A percentile compares a stretch with the other conserved stretches of the same genome.
Conservation (phyloP, 2,329 filamentous ascomycete genomes). For the Mycogone perniciosa region DNA sequence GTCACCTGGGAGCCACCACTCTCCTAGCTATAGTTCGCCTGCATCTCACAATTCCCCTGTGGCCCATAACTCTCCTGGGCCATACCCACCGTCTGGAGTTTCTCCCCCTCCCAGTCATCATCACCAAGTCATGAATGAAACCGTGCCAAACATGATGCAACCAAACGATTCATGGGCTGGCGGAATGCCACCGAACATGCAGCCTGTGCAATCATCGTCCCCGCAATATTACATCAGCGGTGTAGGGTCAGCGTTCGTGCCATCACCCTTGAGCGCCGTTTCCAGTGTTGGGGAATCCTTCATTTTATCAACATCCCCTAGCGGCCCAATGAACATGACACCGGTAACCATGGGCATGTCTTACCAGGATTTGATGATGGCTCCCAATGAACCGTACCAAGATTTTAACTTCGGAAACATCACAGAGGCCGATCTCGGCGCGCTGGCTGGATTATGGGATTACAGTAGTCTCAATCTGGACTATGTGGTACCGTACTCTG, state of each 20-base stretch:
- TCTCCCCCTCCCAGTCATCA: neutral
- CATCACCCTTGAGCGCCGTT: neutral
- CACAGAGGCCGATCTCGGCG: conserved; percentile 28
- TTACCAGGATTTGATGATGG: conserved; percentile 13
- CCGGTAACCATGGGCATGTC: neutral
- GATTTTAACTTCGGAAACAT: conserved; percentile 22
- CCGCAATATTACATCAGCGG: neutral
- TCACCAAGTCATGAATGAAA: neutral
- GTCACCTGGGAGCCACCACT: neutral
- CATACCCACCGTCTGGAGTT: neutral
- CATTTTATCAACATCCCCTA: conserved; percentile 1
- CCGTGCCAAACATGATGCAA: neutral
- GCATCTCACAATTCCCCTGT: neutral
- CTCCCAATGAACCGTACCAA: conserved; percentile 11
- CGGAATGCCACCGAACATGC: neutral
- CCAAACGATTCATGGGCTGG: neutral
- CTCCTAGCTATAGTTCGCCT: neutral
- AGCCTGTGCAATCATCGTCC: neutral
- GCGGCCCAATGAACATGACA: neutral
- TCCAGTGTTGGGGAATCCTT: conserved; percentile 3
- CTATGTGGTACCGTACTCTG: conserved; percentile 9
- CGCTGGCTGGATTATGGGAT: conserved; percentile 28
- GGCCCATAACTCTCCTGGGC: neutral
- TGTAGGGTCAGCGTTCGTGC: neutral
- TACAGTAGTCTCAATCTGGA: conserved; percentile 28